These are phyloP conservation scores for Geopyxis carbonaria DNA, from an alignment of 495 filamentous ascomycete species.

Conservation along the genomic window DNA sequence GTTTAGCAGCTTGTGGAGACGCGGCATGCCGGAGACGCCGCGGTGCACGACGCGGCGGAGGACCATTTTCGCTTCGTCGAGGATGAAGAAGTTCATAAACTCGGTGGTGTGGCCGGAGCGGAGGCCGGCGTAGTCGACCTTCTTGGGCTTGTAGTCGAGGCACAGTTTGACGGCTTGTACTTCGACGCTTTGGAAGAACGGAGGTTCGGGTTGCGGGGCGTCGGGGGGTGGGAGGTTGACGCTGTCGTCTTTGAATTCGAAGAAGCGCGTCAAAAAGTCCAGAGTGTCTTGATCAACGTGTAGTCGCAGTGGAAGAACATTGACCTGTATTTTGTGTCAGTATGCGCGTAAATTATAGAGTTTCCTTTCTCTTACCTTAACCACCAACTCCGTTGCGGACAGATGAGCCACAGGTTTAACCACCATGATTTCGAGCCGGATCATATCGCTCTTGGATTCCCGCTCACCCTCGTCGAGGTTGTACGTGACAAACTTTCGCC, in stretches of 20 bases:
- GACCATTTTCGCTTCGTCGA: constrained; percentile 75
- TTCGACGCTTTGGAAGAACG: constrained; percentile 81
- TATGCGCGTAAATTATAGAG: background rate
- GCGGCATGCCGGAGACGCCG: constrained; percentile 76
- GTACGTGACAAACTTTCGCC: constrained; percentile 95
- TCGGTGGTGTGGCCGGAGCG: constrained; percentile 97
- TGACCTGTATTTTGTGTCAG: constrained; percentile 36
- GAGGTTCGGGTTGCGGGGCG: constrained; percentile 44
- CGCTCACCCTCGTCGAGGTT: constrained; percentile 72
- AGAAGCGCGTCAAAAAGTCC: constrained; percentile 93
- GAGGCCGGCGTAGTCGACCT: constrained; percentile 83
- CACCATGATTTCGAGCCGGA: constrained; percentile 72
- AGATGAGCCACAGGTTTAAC: constrained; percentile 69
- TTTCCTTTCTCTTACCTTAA: constrained; percentile 40
- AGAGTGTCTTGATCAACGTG: constrained; percentile 97
- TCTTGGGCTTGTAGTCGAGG: constrained; percentile 94
- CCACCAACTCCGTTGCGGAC: constrained; percentile 74
- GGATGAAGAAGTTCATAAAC: constrained; percentile 96
- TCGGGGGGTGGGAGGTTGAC: constrained; percentile 1
- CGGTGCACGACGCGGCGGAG: constrained; percentile 82
- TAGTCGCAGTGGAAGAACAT: constrained; percentile 68
- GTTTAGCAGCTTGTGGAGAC: constrained; percentile 70
- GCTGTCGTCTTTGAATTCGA: constrained; percentile 71
- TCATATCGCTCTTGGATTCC: constrained; percentile 71
- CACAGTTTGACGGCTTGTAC: constrained; percentile 65